Percentiles rank a stretch among this genome's conserved stretches.
Evolutionary conservation across 2,329 filamentous ascomycete species (phyloP).

Genomic region (Alternaria dauci): DNA sequence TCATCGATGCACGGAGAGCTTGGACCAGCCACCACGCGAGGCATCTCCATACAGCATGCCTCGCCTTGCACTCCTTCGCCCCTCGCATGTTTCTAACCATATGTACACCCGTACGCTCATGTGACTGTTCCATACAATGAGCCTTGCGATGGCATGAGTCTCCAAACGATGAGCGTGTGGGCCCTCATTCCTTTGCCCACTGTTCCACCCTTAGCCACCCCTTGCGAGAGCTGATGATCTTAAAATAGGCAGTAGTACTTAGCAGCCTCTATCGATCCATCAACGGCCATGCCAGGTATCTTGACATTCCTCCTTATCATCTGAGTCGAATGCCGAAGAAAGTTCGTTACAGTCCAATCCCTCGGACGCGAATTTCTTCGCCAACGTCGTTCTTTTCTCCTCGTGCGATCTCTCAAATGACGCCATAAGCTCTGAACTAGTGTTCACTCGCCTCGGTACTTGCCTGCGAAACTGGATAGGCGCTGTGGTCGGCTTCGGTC

Average conservation of each 20-base stretch:
- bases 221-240: neutral
- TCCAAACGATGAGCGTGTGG: neutral
- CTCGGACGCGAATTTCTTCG: constrained; percentile 13
- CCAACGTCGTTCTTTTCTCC: constrained; percentile 12
- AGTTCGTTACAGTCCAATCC: constrained; percentile 25
- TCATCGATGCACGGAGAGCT: constrained; percentile 14
- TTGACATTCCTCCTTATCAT: constrained; percentile 28
- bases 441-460: constrained; percentile 25
- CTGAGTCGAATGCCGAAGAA: constrained; percentile 35
- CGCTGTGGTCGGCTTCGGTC: constrained; percentile 8
- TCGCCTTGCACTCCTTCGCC: neutral
- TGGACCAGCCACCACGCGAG: constrained; percentile 6
- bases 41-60: neutral
- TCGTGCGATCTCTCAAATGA: constrained; percentile 18
- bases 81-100: neutral
- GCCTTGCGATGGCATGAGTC: neutral
- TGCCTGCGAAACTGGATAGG: constrained; percentile 24
- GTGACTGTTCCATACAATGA: neutral
- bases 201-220: neutral
- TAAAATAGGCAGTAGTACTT: neutral
- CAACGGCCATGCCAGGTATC: neutral
- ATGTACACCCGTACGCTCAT: neutral
- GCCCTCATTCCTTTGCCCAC: neutral
- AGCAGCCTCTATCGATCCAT: neutral
- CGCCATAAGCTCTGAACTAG: constrained; percentile 29